Evolutionary conservation across 257 asterid species (phyloP).

Genomic region (Nicotiana obtusifolia): DNA sequence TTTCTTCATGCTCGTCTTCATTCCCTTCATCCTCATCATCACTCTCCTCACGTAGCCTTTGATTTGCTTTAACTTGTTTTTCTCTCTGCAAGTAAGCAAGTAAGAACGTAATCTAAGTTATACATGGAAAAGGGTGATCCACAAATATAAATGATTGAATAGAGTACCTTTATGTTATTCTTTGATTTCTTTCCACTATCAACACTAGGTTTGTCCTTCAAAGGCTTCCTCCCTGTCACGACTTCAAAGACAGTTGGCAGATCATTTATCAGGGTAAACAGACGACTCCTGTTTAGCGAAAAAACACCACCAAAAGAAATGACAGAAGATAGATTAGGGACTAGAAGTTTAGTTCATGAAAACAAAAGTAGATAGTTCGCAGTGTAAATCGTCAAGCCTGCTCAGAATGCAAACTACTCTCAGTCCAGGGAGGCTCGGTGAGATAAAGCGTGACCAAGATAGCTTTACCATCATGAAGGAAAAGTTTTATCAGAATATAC

Average conservation of each 20-base stretch:
- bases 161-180: slow-evolving; percentile 63
- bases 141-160: not conserved
- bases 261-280: slow-evolving; percentile 82
- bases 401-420: not conserved
- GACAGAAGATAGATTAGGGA: slow-evolving; percentile 4
- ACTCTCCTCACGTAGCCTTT: slow-evolving; percentile 55
- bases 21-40: slow-evolving; percentile 49
- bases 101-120: slow-evolving; percentile 18
- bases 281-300: slow-evolving; percentile 57
- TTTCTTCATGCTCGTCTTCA: slow-evolving; percentile 72
- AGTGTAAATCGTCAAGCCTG: not conserved
- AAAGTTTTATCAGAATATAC: slow-evolving; percentile 1
- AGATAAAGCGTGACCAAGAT: not conserved
- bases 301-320: not conserved
- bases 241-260: slow-evolving; percentile 82
- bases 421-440: not conserved
- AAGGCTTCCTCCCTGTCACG: slow-evolving; percentile 72
- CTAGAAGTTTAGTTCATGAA: not conserved
- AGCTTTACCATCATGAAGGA: not conserved
- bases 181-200: slow-evolving; percentile 91
- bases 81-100: slow-evolving; percentile 26
- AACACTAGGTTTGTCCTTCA: slow-evolving; percentile 74
- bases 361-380: not conserved
- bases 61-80: slow-evolving; percentile 58
- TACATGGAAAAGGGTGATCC: slow-evolving; percentile 25